Conservation (phyloP, 2,329 filamentous ascomycete genomes). For the Clonostachys chloroleuca region DNA sequence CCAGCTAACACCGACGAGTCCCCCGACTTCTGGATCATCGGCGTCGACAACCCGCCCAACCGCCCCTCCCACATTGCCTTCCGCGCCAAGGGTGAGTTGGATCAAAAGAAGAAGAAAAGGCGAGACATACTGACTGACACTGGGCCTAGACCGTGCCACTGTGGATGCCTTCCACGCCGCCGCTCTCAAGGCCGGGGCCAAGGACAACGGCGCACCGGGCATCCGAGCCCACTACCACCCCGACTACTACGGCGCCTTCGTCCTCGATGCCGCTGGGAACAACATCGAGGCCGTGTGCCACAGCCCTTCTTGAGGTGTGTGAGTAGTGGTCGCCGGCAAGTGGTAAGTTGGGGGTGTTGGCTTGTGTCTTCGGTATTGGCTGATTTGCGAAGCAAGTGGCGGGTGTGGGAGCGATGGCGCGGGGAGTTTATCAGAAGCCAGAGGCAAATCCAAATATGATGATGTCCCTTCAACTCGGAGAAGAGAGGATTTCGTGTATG, state of each 20-base stretch:
- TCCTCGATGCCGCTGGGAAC: constrained; percentile 44
- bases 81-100: constrained; percentile 15
- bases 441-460: too few relatives aligned
- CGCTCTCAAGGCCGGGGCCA: constrained; percentile 35
- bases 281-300: constrained; percentile 37
- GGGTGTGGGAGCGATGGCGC: too few relatives aligned
- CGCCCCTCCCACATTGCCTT: constrained; percentile 21
- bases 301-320: background rate
- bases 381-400: too few relatives aligned
- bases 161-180: constrained; percentile 39
- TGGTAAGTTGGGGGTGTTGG: too few relatives aligned
- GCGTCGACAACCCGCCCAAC: constrained; percentile 4
- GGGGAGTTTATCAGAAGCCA: too few relatives aligned
- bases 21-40: constrained; percentile 22
- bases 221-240: constrained; percentile 33
- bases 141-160: constrained; percentile 23
- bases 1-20: constrained; percentile 4
- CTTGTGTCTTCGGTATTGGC: too few relatives aligned
- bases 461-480: too few relatives aligned
- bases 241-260: constrained; percentile 45
- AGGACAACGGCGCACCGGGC: constrained; percentile 44
- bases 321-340: too few relatives aligned
- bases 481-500: too few relatives aligned
- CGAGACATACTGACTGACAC: background rate
- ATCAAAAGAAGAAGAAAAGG: background rate